Conservation (phyloP, 1,284 basidiomycete genomes). For the Cystobasidiaceae sp. region DNA sequence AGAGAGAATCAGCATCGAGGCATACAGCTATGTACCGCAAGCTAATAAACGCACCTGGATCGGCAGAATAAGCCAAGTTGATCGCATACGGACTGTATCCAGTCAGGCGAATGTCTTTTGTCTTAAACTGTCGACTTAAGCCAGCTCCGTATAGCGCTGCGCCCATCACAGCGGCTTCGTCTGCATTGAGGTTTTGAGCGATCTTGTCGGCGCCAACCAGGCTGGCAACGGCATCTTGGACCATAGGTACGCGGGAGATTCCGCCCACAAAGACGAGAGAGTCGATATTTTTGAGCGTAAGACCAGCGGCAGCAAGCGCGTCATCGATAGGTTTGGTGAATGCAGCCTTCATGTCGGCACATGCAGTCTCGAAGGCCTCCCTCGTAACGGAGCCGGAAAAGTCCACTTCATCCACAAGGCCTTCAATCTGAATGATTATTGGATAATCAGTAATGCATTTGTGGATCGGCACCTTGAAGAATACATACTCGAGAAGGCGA, state of each 20-base stretch:
- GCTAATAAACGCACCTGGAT: too few relatives aligned
- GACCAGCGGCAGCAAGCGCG: conserved; percentile 63
- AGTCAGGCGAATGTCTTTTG: conserved; percentile 81
- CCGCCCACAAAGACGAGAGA: conserved; percentile 91
- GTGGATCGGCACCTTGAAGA: not conserved
- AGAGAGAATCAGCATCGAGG: not conserved
- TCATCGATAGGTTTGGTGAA: conserved; percentile 72
- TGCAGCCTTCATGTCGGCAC: conserved; percentile 53
- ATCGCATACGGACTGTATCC: conserved; percentile 70
- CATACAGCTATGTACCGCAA: conserved; percentile 4
- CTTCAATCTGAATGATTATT: conserved; percentile 61
- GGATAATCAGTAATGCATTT: not conserved
- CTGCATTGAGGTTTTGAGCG: conserved; percentile 91
- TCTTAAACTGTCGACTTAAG: conserved; percentile 86
- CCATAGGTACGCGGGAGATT: conserved; percentile 81
- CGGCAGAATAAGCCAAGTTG: conserved; percentile 67
- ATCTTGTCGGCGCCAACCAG: conserved; percentile 73
- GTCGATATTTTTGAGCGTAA: conserved; percentile 67
- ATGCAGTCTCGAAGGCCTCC: conserved; percentile 68
- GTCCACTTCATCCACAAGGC: conserved; percentile 82
- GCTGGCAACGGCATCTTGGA: conserved; percentile 71
- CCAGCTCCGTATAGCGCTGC: conserved; percentile 89
- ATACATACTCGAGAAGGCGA: conserved; percentile 61
- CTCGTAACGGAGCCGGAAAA: conserved; percentile 74
- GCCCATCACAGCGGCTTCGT: conserved; percentile 92